phyloP scores from a whole-genome alignment of 805 yeast species.

The Lipomyces mesembrius region DNA sequence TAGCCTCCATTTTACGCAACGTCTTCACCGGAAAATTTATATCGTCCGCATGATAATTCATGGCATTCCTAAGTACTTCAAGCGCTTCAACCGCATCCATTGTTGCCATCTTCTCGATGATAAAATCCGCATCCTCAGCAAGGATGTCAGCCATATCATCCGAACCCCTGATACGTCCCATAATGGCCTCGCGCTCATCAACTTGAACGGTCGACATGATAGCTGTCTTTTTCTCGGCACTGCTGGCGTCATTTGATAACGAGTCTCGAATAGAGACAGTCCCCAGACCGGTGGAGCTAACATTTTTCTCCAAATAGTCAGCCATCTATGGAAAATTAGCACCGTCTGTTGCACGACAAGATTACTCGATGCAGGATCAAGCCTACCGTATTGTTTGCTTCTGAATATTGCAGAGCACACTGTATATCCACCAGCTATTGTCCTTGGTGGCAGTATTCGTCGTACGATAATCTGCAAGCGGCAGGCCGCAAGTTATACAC shows the following conservation, averaged over 20 bases:
- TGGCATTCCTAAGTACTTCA: constrained; percentile 47
- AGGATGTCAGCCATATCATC: constrained; percentile 25
- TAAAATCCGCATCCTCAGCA: constrained; percentile 41
- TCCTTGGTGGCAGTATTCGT: constrained; percentile 1
- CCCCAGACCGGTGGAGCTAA: constrained; percentile 49
- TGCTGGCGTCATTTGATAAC: constrained; percentile 6
- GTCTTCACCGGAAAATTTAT: constrained; percentile 51
- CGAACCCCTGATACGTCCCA: constrained; percentile 25
- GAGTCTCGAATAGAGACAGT: constrained; percentile 31
- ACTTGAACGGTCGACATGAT: background rate
- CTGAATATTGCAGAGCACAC: background rate
- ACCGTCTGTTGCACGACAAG: background rate
- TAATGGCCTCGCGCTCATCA: constrained; percentile 16
- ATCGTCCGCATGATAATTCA: constrained; percentile 51
- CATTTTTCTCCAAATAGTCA: constrained; percentile 45
- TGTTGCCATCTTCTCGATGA: constrained; percentile 50
- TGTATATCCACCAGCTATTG: background rate
- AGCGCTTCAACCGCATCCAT: constrained; percentile 49
- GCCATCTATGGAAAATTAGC: constrained; percentile 6
- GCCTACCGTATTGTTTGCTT: constrained; percentile 1
- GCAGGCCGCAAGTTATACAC: constrained; percentile 2
- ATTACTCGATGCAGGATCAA: background rate
- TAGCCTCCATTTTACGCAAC: constrained; percentile 44
- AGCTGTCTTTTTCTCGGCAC: constrained; percentile 9
- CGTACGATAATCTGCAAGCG: background rate